These are phyloP conservation scores for Calocera viscosa DNA, from an alignment of 768 basidiomycete species.

Conservation along the genomic window DNA sequence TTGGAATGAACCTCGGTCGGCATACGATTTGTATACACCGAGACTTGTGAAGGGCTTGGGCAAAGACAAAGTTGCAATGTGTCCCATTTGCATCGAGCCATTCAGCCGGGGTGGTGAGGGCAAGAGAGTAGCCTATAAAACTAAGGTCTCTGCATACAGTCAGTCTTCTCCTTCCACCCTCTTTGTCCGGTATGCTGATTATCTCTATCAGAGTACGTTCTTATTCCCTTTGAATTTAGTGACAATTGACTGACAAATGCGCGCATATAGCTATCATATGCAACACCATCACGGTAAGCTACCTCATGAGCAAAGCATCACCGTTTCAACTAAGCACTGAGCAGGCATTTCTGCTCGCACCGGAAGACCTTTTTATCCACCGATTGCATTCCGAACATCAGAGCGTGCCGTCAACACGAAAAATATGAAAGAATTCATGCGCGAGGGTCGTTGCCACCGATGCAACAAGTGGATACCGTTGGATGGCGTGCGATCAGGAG, in stretches of 20 bases:
- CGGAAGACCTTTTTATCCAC: conserved; percentile 65
- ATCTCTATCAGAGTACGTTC: not conserved
- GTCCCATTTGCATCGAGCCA: conserved; percentile 61
- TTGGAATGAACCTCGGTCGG: conserved; percentile 48
- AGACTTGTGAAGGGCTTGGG: conserved; percentile 63
- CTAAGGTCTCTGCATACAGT: conserved; percentile 75
- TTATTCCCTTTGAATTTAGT: not conserved
- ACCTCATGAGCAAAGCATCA: not conserved
- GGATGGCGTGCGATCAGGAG: conserved; percentile 61
- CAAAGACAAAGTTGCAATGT: conserved; percentile 55
- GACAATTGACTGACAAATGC: not conserved
- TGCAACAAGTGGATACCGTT: conserved; percentile 60
- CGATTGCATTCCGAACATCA: conserved; percentile 44
- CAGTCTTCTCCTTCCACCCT: conserved; percentile 20
- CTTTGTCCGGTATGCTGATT: not conserved
- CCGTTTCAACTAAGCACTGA: conserved; percentile 10
- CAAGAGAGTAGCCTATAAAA: conserved; percentile 56
- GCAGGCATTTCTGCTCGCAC: conserved; percentile 59
- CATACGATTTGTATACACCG: conserved; percentile 64
- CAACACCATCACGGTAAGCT: conserved; percentile 61
- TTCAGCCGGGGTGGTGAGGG: conserved; percentile 49
- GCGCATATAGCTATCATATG: conserved; percentile 55
- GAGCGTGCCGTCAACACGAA: conserved; percentile 39
- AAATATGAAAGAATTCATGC: conserved; percentile 45
- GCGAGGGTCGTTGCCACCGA: conserved; percentile 67